These are phyloP conservation scores for Alloascoidea africana DNA, from an alignment of 805 yeast genomes.

Conservation along the genomic window DNA sequence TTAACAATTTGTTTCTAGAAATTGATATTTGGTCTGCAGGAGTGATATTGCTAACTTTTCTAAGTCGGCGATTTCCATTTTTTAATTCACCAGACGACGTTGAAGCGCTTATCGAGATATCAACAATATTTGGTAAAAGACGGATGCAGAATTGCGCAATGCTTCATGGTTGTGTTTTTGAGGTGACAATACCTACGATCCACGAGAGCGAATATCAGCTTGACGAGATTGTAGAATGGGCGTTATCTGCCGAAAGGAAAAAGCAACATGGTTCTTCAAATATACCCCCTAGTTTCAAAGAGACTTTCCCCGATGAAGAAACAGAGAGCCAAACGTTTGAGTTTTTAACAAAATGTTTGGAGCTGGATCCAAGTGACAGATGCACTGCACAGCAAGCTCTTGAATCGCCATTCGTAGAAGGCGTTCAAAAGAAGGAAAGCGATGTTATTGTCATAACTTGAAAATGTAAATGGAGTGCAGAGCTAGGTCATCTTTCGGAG, in stretches of 20 bases:
- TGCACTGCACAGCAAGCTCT: constrained; percentile 28
- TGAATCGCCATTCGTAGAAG: constrained; percentile 30
- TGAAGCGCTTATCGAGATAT: constrained; percentile 78
- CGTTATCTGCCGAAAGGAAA: constrained; percentile 14
- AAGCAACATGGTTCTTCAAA: constrained; percentile 23
- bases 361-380: constrained; percentile 28
- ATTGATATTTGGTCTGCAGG: constrained; percentile 93
- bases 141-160: constrained; percentile 65
- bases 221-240: constrained; percentile 26
- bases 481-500: no score
- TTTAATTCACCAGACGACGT: constrained; percentile 89
- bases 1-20: constrained; percentile 12
- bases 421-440: no score
- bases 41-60: constrained; percentile 63
- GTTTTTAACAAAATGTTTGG: constrained; percentile 40
- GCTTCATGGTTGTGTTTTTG: constrained; percentile 81
- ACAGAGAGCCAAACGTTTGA: constrained; percentile 31
- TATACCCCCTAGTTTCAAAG: constrained; percentile 45
- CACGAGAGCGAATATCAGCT: constrained; percentile 25
- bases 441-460: no score
- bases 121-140: constrained; percentile 63
- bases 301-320: constrained; percentile 53
- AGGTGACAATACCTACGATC: constrained; percentile 40
- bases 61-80: constrained; percentile 77
- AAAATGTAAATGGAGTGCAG: no score